A percentile compares a stretch with the other conserved stretches of the same genome.
Evolutionary conservation across 108 stramenopile species (phyloP).

Genomic region (Conticribra guillardii): DNA sequence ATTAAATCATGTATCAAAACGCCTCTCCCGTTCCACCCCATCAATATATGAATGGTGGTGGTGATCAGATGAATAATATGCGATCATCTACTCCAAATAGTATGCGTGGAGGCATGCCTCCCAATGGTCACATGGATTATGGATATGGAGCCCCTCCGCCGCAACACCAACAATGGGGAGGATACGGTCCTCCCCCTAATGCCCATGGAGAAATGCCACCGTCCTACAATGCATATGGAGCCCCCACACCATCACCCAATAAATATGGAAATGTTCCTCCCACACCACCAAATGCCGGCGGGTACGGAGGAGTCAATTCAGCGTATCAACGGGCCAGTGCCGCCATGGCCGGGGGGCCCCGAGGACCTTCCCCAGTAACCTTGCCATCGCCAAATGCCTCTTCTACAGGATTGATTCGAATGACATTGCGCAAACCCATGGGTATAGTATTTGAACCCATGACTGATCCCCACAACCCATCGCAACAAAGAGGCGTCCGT

Average conservation of each 20-base stretch:
- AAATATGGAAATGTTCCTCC: not conserved
- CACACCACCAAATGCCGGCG: too few relatives aligned
- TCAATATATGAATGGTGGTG: not conserved
- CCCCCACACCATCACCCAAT: not conserved
- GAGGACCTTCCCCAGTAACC: not conserved
- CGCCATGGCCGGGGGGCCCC: conserved; percentile 1
- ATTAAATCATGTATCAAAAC: not conserved
- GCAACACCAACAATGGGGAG: not conserved
- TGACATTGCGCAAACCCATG: conserved; percentile 86
- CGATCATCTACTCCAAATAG: too few relatives aligned
- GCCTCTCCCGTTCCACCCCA: not conserved
- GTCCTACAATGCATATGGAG: not conserved
- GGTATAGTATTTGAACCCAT: conserved; percentile 91
- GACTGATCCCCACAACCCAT: conserved; percentile 77
- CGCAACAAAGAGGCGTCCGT: conserved; percentile 71
- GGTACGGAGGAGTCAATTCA: not conserved
- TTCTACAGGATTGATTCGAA: conserved; percentile 63
- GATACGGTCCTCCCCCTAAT: too few relatives aligned
- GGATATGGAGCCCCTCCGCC: not conserved
- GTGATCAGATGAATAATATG: too few relatives aligned
- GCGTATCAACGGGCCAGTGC: conserved; percentile 9
- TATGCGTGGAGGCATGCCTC: not conserved
- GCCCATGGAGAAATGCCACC: not conserved
- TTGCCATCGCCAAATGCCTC: not conserved
- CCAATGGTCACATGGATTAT: not conserved